Conservation (phyloP, 306 rosid species). For the Quercus agrifolia region DNA sequence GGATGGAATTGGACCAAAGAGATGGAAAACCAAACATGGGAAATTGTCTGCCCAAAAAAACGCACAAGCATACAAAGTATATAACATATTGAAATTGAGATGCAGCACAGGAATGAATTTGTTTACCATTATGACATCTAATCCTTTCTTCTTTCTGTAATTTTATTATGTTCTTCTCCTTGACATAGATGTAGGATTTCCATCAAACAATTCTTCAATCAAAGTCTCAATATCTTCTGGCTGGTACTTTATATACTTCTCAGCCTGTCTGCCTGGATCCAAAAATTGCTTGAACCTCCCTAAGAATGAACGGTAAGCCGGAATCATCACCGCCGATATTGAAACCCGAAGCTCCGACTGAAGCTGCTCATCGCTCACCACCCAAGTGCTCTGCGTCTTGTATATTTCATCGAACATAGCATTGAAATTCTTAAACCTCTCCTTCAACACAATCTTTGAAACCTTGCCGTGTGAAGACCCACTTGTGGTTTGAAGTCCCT, state of each 20-base stretch:
- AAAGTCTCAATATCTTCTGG: slow-evolving; percentile 76
- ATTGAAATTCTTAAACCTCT: slow-evolving; percentile 68
- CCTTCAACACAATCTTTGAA: slow-evolving; percentile 56
- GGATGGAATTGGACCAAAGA: neutral
- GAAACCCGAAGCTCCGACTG: slow-evolving; percentile 77
- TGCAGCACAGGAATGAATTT: neutral
- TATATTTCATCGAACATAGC: slow-evolving; percentile 70
- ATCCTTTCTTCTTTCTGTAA: neutral
- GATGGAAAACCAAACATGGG: neutral
- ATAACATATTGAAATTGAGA: neutral
- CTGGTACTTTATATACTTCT: slow-evolving; percentile 71
- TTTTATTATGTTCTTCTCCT: slow-evolving; percentile 29
- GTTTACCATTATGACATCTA: too few relatives aligned
- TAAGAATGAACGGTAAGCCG: slow-evolving; percentile 66
- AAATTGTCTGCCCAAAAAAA: neutral
- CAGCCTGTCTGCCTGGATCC: slow-evolving; percentile 49
- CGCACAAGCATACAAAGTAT: neutral
- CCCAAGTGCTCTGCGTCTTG: slow-evolving; percentile 75
- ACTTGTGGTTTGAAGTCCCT: slow-evolving; percentile 32
- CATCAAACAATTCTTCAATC: slow-evolving; percentile 68
- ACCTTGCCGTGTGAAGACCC: slow-evolving; percentile 40
- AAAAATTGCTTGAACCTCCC: slow-evolving; percentile 72
- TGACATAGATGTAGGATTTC: slow-evolving; percentile 41
- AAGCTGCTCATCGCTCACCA: slow-evolving; percentile 77
- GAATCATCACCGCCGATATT: slow-evolving; percentile 65